Percentiles rank a stretch among this genome's conserved stretches.
Evolutionary conservation across 2,329 filamentous ascomycete species (phyloP).

Genomic region (Ophiocordyceps australis): DNA sequence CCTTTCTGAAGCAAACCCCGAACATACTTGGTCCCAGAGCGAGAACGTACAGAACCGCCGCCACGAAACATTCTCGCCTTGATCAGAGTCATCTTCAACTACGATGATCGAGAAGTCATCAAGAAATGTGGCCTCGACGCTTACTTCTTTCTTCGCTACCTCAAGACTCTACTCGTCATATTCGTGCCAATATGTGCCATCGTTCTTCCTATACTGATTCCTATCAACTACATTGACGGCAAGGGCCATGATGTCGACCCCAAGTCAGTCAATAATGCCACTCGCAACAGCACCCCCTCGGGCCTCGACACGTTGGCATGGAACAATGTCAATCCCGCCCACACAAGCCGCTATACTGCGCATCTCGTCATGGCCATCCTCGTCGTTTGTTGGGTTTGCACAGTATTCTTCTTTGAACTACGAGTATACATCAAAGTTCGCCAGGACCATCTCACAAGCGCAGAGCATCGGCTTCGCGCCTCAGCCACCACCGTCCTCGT

Average conservation of each 20-base stretch:
- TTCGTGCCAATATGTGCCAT: conserved; percentile 68
- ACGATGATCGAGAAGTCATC: conserved; percentile 67
- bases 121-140: conserved; percentile 91
- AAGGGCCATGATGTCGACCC: conserved; percentile 29
- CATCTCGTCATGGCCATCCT: conserved; percentile 66
- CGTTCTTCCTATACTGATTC: conserved; percentile 70
- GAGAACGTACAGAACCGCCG: conserved; percentile 63
- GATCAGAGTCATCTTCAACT: conserved; percentile 41
- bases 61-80: conserved; percentile 35
- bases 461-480: conserved; percentile 80
- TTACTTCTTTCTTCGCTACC: conserved; percentile 92
- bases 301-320: conserved; percentile 74
- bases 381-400: conserved; percentile 71
- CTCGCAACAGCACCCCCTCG: conserved; percentile 13
- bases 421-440: conserved; percentile 80
- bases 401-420: conserved; percentile 73
- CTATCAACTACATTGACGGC: conserved; percentile 64
- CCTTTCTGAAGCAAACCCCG: conserved; percentile 46
- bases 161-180: conserved; percentile 62
- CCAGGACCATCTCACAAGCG: conserved; percentile 86
- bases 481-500: conserved; percentile 93
- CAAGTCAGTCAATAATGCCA: conserved; percentile 10
- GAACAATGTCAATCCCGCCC: conserved; percentile 56
- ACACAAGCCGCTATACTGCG: conserved; percentile 61
- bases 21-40: conserved; percentile 72